Evolutionary conservation across 306 rosid genomes (phyloP).

Genomic region (Cyclanthera cordifolia): DNA sequence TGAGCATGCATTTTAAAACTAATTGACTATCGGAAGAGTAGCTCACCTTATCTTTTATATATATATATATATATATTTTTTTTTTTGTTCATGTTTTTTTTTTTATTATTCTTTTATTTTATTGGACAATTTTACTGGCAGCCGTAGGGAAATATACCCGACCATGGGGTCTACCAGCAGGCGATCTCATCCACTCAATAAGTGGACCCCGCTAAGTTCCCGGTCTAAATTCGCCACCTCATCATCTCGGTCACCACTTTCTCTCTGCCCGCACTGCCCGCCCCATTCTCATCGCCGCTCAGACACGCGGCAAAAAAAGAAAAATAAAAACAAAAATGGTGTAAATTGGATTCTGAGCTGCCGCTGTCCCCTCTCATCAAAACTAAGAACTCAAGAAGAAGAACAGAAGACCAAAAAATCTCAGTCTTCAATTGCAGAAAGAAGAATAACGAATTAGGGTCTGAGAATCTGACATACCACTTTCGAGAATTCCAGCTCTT

Average conservation of each 20-base stretch:
- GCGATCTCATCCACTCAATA: not conserved
- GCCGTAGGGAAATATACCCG: not conserved
- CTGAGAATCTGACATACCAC: not conserved
- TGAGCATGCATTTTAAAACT: no score
- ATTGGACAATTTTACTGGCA: not conserved
- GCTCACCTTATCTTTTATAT: no score
- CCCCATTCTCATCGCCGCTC: slow-evolving; percentile 2
- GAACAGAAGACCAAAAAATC: not conserved
- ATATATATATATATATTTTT: no score
- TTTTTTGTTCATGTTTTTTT: no score
- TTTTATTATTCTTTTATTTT: no score
- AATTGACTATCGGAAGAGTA: no score
- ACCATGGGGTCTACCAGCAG: not conserved
- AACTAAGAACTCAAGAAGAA: not conserved
- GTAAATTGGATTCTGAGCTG: not conserved
- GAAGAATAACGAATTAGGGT: not conserved
- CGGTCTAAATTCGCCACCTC: not conserved
- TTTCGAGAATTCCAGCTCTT: not conserved
- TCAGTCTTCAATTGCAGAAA: not conserved
- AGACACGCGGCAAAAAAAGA: not conserved
- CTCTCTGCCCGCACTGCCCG: not conserved
- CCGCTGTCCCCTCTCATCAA: not conserved
- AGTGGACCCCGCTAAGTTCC: no score
- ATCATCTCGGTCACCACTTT: not conserved
- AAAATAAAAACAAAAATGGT: not conserved